phyloP scores from a whole-genome alignment of 2,329 filamentous ascomycete species.

The Anisogramma anomala region DNA sequence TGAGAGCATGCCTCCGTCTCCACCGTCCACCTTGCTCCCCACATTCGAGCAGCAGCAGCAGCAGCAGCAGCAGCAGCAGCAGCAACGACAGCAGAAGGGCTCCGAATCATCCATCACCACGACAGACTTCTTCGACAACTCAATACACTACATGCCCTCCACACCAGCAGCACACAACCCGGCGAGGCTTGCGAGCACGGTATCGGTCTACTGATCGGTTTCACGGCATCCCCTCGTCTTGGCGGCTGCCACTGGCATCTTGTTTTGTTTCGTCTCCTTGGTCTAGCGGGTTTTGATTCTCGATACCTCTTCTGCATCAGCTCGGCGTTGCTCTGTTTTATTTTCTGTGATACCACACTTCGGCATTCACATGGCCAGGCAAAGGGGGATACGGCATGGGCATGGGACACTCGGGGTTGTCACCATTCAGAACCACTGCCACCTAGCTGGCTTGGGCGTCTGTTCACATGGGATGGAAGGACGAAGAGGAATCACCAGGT shows the following conservation, averaged over 20 bases:
- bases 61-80: slow-evolving; percentile 41
- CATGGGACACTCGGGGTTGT: no score
- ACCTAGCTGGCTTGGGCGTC: no score
- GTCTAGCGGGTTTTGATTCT: slow-evolving; percentile 8
- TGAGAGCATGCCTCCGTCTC: slow-evolving; percentile 61
- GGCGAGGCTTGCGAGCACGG: slow-evolving; percentile 39
- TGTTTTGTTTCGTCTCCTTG: slow-evolving; percentile 16
- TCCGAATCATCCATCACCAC: slow-evolving; percentile 24
- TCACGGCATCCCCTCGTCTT: slow-evolving; percentile 5
- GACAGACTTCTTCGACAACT: slow-evolving; percentile 36
- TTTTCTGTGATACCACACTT: slow-evolving; percentile 5
- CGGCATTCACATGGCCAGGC: not conserved
- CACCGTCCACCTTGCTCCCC: slow-evolving; percentile 44
- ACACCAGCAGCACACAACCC: slow-evolving; percentile 28
- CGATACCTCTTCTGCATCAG: slow-evolving; percentile 11
- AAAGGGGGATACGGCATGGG: no score
- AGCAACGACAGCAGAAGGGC: slow-evolving; percentile 22
- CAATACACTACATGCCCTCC: slow-evolving; percentile 39
- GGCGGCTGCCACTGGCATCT: slow-evolving; percentile 22
- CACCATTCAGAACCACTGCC: no score
- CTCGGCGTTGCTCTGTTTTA: slow-evolving; percentile 2
- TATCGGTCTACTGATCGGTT: slow-evolving; percentile 41
- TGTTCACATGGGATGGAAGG: no score
- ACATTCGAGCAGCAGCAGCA: slow-evolving; percentile 47
- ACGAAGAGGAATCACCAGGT: no score